Base-by-base conservation (phyloP, 169 alveolate genomes). In the Besnoitia besnoiti region DNA sequence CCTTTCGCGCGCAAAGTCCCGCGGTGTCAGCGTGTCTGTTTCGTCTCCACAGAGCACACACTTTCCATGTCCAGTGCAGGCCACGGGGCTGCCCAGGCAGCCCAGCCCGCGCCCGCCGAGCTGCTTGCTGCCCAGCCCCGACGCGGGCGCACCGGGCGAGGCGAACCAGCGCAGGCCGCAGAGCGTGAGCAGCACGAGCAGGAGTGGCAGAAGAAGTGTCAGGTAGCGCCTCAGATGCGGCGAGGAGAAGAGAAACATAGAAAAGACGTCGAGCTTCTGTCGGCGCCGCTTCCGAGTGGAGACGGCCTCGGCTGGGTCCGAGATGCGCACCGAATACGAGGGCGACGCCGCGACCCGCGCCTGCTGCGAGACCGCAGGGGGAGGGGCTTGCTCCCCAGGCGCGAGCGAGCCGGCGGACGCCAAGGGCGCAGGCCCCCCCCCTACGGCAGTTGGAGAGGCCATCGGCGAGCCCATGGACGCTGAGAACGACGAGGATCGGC, bases 11-110 rank as follows among this genome's bases (percentile, higher is more conserved):
- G n/a, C n/a, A n/a, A n/a, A n/a, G n/a, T n/a, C n/a, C n/a, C n/a
- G n/a, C 14, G 67, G 67, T 24, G 67, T 24, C n/a, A 51, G 67
- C 14, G 67, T 24, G 14, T 51, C 67, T 16, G n/a, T 8, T 42
- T 73, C 82, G 16, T 73, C 82, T 16, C 46, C 82, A 37, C 82
- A 73, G 27, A 73, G 21, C n/a, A 73, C 82, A n/a, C 82, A 73
- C n/a, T 37, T 73, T 4, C 82, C 82, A 30, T 73, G 82, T 7
- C 82, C 82, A 73, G 8, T 73, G 82, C 82, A 73, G 16, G 82
- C 82, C 27, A 35, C 46, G 47, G 82, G 82, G 82, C 46, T 73
- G 46, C 82, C 82, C n/a, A 73, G 82, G n/a, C 82, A 73, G 44
- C 82, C 82, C 39, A 7, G n/a, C 19, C 82, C 82, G 10, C 46